Evolutionary conservation across 1,284 basidiomycete species (phyloP), one percentile per base, ranked within the genome.

Genomic region (Ganoderma multipileum): DNA sequence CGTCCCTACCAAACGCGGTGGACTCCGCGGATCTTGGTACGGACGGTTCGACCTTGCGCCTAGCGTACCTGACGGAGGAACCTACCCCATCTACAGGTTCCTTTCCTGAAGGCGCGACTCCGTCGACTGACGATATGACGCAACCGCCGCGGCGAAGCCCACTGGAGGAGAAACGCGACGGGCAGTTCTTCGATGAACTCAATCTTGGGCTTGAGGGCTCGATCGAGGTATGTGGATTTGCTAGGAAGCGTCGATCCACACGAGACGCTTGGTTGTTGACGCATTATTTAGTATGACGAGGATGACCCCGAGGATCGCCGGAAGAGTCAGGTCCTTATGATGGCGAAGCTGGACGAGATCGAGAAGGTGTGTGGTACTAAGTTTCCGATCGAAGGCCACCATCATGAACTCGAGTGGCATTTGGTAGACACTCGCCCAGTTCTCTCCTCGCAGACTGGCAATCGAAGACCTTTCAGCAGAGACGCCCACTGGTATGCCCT

Each of bases 341-440:
- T 83, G 71, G 87, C 89, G 20, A 85, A 90, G 76, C 80, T 94
- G 39, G 92, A 94, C 76, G 89, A 91, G 78, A 90, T 94, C 63
- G 92, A 94, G 77, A 85, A 84, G 82, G 91, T 91, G 72, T 44
- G 84, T 79, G 38, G 23, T 60, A 26, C 38, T 62, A 44, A 59
- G 11, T 38, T 59, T n/a, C 44, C 12, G 11, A 4, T 41, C 23
- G 38, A 23, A n/a, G 8, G 3, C 6, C 14, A 26, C 6, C 36
- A 26, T 41, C 4, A 5, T 60, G 18, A 60, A 30, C 4, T 9
- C 30, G 8, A 23, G 30, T 16, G 33, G 33, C 33, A 33, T 33
- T 60, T 28, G 33, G 2, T 72, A 93, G 91, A 87, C 85, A 63
- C 83, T 93, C 70, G 87, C 85, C 9, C 89, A 90, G 72, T 87